Evolutionary conservation across 148 eudicot genomes (phyloP).

Genomic region (Fagopyrum homotropicum): DNA sequence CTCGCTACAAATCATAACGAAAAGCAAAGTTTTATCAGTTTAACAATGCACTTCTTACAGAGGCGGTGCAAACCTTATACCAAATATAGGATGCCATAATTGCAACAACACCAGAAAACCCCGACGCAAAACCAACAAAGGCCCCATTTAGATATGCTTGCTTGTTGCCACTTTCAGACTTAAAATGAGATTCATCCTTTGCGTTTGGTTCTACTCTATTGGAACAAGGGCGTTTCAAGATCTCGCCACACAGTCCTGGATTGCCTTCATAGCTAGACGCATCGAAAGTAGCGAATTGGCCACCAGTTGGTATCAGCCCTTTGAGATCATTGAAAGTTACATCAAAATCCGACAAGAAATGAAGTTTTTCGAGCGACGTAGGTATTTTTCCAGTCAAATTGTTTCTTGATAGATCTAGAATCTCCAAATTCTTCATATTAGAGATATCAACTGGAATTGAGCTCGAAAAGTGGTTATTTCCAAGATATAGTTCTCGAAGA

Average conservation of each 20-base stretch:
- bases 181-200: neutral
- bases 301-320: too few species aligned
- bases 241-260: constrained; percentile 24
- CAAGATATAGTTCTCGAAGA: constrained; percentile 52
- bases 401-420: too few species aligned
- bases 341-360: too few species aligned
- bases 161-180: neutral
- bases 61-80: too few species aligned
- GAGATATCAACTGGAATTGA: constrained; percentile 60
- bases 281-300: too few species aligned
- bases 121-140: neutral
- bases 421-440: constrained; percentile 53
- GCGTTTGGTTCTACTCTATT: neutral
- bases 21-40: too few species aligned
- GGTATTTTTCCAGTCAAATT: too few species aligned
- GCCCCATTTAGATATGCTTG: neutral
- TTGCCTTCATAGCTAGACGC: constrained; percentile 22
- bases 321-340: too few species aligned
- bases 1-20: too few species aligned
- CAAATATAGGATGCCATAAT: neutral
- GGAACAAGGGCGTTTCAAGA: constrained; percentile 10
- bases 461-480: constrained; percentile 51
- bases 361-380: too few species aligned
- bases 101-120: neutral
- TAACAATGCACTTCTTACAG: too few species aligned